Base-by-base conservation (phyloP, 1,284 basidiomycete genomes). In the Fomitopsis schrenkii region DNA sequence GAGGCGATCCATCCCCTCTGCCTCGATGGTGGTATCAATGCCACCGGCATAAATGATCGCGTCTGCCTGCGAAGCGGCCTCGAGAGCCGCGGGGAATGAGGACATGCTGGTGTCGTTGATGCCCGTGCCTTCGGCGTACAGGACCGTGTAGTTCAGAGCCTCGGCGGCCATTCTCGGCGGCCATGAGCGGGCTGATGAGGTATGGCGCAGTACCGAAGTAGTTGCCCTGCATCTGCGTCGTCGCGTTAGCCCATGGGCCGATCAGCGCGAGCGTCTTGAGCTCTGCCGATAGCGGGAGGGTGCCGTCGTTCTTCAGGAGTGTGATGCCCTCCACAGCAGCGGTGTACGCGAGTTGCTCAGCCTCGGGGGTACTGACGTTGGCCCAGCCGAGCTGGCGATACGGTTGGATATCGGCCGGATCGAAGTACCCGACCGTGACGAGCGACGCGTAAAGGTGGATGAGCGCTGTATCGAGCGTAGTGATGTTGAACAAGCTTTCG, bases 391-490 rank as follows among this genome's bases (percentile, higher is more conserved):
- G 73, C 63, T 80, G 76, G 6, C 83, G 77, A 70, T 77, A 84
- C 5, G 83, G 81, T 67, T 85, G 83, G 2, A 64, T 62, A 28
- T 74, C 76, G 0, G 79, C 68, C 17, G 82, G 75, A 63, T 86
- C 83, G 66, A 86, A 84, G 71, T 83, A 85, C 5, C 83, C 83
- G 35, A 84, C 76, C 33, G 83, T 82, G 52, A 84, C 77, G 40
- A 85, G 80, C 3, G 82, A 83, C 0, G 80, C 76, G 62, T 84
- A 85, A 55, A 77, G 78, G 22, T 79, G 77, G 2, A 73, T 73
- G 28, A 84, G 67, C 1, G 83, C 76, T 12, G 63, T 68, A 62
- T 77, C 74, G 17, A 85, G 74, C 59, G 82, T 77, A 5, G 69
- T 72, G 55, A 77, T 74, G 7, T 74, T 77, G 58, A 83, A 75